A percentile compares a stretch with the other conserved stretches of the same genome.
Conservation (phyloP, 345 rosid genomes). For the Populus deltoides region DNA sequence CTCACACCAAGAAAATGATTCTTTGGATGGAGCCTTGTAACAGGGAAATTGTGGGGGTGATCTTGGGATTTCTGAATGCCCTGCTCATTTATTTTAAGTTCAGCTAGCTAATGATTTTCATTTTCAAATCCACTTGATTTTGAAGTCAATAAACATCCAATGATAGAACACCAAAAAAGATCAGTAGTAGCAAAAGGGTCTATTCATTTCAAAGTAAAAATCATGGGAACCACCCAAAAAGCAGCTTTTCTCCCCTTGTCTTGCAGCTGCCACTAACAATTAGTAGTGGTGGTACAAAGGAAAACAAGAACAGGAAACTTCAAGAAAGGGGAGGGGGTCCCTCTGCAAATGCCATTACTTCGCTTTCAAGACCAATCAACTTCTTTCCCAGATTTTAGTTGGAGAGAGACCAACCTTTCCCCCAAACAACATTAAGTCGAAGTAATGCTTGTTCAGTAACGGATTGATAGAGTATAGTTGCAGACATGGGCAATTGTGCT, state of each 20-base stretch:
- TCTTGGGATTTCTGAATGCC: neutral
- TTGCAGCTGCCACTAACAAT: slow-evolving; percentile 2
- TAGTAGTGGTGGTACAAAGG: neutral
- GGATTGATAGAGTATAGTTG: slow-evolving; percentile 7
- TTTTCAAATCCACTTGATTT: slow-evolving; percentile 1
- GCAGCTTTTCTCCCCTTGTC: slow-evolving; percentile 5
- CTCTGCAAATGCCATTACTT: slow-evolving; percentile 46
- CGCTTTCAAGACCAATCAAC: slow-evolving; percentile 62
- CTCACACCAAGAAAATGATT: neutral
- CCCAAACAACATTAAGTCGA: slow-evolving; percentile 25
- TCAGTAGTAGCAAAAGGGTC: neutral
- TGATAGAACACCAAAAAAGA: neutral
- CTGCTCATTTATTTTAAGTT: neutral
- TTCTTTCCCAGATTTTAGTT: slow-evolving; percentile 25
- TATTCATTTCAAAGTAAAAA: neutral
- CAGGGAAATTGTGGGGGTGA: neutral
- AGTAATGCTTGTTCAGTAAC: slow-evolving; percentile 1
- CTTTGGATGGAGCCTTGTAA: neutral
- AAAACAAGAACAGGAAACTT: slow-evolving; percentile 4
- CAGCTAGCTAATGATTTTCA: neutral
- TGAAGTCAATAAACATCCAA: neutral
- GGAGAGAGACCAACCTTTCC: slow-evolving; percentile 16
- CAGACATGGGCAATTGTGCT: slow-evolving; percentile 48
- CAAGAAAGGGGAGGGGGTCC: slow-evolving; percentile 26
- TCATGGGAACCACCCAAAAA: slow-evolving; percentile 17